A percentile compares a stretch with the other conserved stretches of the same genome.
Evolutionary conservation across 2,329 filamentous ascomycete species (phyloP).

Genomic region (Clarireedia sp.): DNA sequence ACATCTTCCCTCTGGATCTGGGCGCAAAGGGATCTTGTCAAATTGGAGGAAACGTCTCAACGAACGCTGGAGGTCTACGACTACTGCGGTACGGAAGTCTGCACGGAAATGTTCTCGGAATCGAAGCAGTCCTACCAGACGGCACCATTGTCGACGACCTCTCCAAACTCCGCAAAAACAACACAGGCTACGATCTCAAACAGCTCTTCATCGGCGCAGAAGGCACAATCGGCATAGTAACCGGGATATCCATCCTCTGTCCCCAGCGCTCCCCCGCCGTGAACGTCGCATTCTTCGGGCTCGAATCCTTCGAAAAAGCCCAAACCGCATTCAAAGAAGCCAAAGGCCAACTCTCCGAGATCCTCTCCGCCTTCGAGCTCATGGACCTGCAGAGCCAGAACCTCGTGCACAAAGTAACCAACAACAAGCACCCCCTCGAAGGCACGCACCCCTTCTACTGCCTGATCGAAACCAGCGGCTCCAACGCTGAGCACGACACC

Average conservation of each 20-base stretch:
- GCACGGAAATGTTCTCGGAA: slow-evolving; percentile 83
- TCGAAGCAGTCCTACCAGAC: slow-evolving; percentile 90
- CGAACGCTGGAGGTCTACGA: slow-evolving; percentile 87
- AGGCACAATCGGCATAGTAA: slow-evolving; percentile 91
- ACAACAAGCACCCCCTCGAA: slow-evolving; percentile 73
- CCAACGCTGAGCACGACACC: slow-evolving; percentile 85
- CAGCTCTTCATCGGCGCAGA: slow-evolving; percentile 95
- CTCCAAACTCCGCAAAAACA: slow-evolving; percentile 87
- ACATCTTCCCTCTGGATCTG: slow-evolving; percentile 95
- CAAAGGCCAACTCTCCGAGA: slow-evolving; percentile 85
- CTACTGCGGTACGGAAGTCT: slow-evolving; percentile 88
- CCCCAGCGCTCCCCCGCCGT: slow-evolving; percentile 80
- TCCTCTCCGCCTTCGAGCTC: slow-evolving; percentile 92
- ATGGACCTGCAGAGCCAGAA: slow-evolving; percentile 85
- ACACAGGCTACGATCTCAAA: slow-evolving; percentile 96
- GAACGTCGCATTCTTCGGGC: slow-evolving; percentile 90
- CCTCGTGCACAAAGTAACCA: slow-evolving; percentile 66
- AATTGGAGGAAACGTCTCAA: slow-evolving; percentile 90
- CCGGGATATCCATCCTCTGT: slow-evolving; percentile 80
- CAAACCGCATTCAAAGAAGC: slow-evolving; percentile 81
- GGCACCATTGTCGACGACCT: slow-evolving; percentile 89
- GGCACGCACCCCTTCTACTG: slow-evolving; percentile 89
- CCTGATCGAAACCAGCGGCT: slow-evolving; percentile 91
- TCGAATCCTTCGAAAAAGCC: slow-evolving; percentile 84
- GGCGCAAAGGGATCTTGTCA: slow-evolving; percentile 97